These are phyloP conservation scores for Exserohilum turcica DNA, from an alignment of 2,329 filamentous ascomycete species.

Conservation along the genomic window DNA sequence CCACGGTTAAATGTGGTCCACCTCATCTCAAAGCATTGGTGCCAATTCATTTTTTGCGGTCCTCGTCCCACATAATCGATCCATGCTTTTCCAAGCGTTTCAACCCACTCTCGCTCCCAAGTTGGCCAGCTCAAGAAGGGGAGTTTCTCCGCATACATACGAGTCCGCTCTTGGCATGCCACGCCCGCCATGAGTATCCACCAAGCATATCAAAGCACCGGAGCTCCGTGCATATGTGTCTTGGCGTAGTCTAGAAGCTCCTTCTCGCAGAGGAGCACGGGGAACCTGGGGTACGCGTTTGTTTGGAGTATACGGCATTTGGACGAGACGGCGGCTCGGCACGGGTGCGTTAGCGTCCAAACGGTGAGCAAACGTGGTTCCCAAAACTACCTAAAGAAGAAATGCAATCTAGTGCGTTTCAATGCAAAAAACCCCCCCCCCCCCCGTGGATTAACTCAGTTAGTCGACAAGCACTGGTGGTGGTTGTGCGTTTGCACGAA, in stretches of 20 bases:
- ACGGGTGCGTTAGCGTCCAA: slow-evolving; percentile 10
- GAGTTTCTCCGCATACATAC: slow-evolving; percentile 24
- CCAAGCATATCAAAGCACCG: slow-evolving; percentile 21
- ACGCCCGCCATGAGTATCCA: slow-evolving; percentile 22
- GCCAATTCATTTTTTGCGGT: slow-evolving; percentile 5
- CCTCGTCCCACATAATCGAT: not conserved
- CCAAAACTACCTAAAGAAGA: slow-evolving; percentile 5
- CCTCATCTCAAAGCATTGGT: not conserved
- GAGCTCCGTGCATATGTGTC: slow-evolving; percentile 8
- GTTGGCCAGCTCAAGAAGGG: slow-evolving; percentile 12
- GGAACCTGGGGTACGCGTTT: slow-evolving; percentile 13
- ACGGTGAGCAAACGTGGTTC: slow-evolving; percentile 2
- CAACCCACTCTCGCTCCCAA: not conserved
- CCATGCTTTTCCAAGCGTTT: too few species aligned
- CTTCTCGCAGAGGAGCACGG: slow-evolving; percentile 6
- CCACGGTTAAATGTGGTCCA: too few species aligned
- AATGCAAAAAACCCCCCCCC: too few species aligned
- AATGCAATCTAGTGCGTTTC: slow-evolving; percentile 19
- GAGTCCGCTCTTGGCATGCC: slow-evolving; percentile 2
- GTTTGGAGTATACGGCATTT: not conserved
- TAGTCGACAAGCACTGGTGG: slow-evolving; percentile 25
- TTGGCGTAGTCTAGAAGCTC: slow-evolving; percentile 4
- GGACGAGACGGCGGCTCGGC: slow-evolving; percentile 9
- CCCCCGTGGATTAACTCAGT: slow-evolving; percentile 21
- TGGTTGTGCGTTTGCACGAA: slow-evolving; percentile 17